Evolutionary conservation across 139 green algal genomes (phyloP), one percentile per base, ranked within the genome.

Genomic region (Picochlorum sp.): DNA sequence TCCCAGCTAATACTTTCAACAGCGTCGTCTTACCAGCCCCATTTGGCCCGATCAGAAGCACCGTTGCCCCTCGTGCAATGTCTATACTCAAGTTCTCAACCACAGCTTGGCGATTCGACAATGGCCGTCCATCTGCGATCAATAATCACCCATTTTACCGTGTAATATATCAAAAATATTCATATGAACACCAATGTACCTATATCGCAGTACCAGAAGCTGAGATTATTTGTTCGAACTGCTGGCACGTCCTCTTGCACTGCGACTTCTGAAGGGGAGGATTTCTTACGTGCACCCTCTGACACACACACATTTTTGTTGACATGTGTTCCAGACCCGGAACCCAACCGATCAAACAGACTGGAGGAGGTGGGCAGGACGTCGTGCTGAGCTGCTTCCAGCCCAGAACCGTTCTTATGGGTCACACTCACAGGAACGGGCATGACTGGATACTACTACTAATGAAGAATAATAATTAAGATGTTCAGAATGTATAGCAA

Each of bases 1-100:
- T 95, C 52, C 90, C 90, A 3, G 66, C 90, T 21, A 96, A 67
- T 47, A 94, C 81, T 58, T 91, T 90, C 26, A 95, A 69, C 20
- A 95, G 76, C 0, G 87, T 92, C 3, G 87, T 94, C 66, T 95
- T 96, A n/a, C 88, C 88, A 23, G 82, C 85, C 10, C 89, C 89
- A 60, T 96, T 96, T 15, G 83, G 75, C 2, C 89, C 89, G 3
- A 96, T 77, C 11, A 96, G 79, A 45, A 96, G 76, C 57, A 83
- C 91, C 0, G 82, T 69, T 44, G 62, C 69, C n/a, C 88, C 88
- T 4, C 69, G 68, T 0, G 60, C 62, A 20, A 96, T 64, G 21
- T 60, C 49, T 24, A 94, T 60, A 28, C 26, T 71, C 68, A 95
- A 80, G 69, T 88, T 67, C 2, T 69, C 62, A 15, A 96, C 76